Percentiles rank a stretch among this genome's conserved stretches.
Evolutionary conservation across 306 rosid genomes (phyloP).

Genomic region (Crotalaria pallida): DNA sequence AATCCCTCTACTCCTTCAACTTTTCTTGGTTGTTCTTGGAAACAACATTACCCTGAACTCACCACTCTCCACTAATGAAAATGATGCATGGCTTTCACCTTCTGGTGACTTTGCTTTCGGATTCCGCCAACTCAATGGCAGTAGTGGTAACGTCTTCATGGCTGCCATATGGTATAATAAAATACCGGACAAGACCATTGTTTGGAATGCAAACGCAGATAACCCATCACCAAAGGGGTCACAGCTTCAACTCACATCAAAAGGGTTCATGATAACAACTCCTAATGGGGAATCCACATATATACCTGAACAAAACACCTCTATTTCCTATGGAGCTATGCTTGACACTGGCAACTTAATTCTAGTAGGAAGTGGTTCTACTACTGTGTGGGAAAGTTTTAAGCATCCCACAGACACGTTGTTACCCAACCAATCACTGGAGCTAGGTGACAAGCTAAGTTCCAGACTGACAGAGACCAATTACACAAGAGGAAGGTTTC

Average conservation of each 20-base stretch:
- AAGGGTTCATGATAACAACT: conserved; percentile 22
- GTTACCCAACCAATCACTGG: conserved; percentile 44
- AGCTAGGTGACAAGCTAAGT: neutral
- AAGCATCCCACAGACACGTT: conserved; percentile 52
- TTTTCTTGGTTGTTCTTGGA: neutral
- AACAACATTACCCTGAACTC: neutral
- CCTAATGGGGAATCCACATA: conserved; percentile 20
- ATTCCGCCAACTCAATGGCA: conserved; percentile 20
- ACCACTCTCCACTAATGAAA: conserved; percentile 18
- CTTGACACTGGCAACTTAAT: conserved; percentile 55
- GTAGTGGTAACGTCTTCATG: conserved; percentile 12
- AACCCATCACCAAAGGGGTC: conserved; percentile 34
- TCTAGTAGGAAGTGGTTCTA: neutral
- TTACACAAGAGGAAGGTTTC: conserved; percentile 51
- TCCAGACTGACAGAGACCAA: conserved; percentile 28
- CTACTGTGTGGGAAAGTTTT: conserved; percentile 53
- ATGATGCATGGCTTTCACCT: conserved; percentile 23
- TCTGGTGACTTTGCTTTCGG: conserved; percentile 54
- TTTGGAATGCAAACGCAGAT: conserved; percentile 34
- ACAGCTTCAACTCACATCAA: conserved; percentile 9
- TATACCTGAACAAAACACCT: neutral
- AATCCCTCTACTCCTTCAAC: neutral
- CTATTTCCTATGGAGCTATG: conserved; percentile 32
- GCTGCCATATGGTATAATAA: conserved; percentile 49
- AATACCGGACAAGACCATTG: conserved; percentile 33